A percentile compares a stretch with the other conserved stretches of the same genome.
Evolutionary conservation across 108 stramenopile genomes (phyloP).

Genomic region (Skeletonema costatum): DNA sequence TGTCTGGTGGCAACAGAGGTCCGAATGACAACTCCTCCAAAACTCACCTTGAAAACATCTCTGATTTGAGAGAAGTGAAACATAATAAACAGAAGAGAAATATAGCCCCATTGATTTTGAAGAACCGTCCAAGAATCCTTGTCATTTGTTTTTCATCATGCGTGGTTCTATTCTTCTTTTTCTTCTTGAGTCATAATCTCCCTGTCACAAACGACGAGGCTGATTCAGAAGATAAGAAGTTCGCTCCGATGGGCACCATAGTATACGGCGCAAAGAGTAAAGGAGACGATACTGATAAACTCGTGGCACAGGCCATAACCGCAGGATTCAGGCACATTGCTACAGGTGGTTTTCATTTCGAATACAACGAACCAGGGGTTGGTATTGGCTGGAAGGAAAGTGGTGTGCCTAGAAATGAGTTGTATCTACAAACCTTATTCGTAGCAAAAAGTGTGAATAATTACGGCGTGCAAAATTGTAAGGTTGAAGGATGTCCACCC

Average conservation of each 20-base stretch:
- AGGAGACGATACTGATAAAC: conserved; percentile 22
- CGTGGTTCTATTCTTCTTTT: background rate
- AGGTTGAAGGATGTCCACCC: conserved; percentile 11
- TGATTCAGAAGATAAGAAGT: background rate
- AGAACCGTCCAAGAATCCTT: background rate
- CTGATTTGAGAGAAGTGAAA: background rate
- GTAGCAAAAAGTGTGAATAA: conserved; percentile 25
- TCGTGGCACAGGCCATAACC: conserved; percentile 34
- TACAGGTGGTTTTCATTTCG: conserved; percentile 40
- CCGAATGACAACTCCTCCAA: no score
- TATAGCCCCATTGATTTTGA: no score
- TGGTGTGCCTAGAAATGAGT: conserved; percentile 34
- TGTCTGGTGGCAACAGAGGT: background rate
- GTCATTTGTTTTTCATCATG: background rate
- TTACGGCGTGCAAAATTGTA: conserved; percentile 22
- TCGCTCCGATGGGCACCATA: conserved; percentile 24
- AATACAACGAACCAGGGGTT: conserved; percentile 51
- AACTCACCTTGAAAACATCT: background rate
- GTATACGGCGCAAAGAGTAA: conserved; percentile 36
- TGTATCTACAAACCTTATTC: conserved; percentile 51
- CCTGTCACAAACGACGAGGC: background rate
- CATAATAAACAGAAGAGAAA: background rate
- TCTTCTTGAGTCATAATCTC: background rate
- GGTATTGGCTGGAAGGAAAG: conserved; percentile 47
- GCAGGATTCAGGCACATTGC: conserved; percentile 51